Percentiles rank a stretch among this genome's conserved stretches.
phyloP scores from a whole-genome alignment of 2,329 filamentous ascomycete genomes.

The Nannizziopsis arthrosporioides region DNA sequence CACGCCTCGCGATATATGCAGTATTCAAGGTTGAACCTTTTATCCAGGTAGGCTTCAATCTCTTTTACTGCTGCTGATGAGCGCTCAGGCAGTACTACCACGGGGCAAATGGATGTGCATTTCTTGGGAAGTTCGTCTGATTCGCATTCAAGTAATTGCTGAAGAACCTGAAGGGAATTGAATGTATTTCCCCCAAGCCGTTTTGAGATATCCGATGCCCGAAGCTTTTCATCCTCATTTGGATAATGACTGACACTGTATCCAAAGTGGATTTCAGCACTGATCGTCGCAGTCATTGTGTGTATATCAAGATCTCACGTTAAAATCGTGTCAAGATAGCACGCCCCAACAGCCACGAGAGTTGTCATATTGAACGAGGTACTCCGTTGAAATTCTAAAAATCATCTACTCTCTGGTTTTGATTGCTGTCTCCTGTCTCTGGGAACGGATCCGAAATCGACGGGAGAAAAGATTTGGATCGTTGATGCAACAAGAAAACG shows the following conservation, averaged over 20 bases:
- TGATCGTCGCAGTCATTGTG: neutral
- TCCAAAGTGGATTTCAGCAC: conserved; percentile 8
- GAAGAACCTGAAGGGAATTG: conserved; percentile 59
- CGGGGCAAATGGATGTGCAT: conserved; percentile 26
- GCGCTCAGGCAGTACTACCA: conserved; percentile 43
- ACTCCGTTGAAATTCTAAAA: too few relatives aligned
- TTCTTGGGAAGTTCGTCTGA: neutral
- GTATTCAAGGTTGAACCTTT: conserved; percentile 39
- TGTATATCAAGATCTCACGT: conserved; percentile 34
- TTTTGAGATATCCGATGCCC: conserved; percentile 47
- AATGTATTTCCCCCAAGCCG: conserved; percentile 62
- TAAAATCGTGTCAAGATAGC: conserved; percentile 58
- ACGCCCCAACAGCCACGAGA: conserved; percentile 52
- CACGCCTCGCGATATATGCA: conserved; percentile 50
- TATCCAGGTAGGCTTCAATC: conserved; percentile 46
- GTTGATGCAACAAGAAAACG: too few relatives aligned
- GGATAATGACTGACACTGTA: conserved; percentile 54
- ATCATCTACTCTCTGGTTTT: too few relatives aligned
- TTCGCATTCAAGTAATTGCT: conserved; percentile 43
- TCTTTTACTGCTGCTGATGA: conserved; percentile 41
- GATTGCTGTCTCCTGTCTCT: too few relatives aligned
- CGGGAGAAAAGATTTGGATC: too few relatives aligned
- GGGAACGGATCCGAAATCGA: too few relatives aligned
- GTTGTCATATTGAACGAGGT: conserved; percentile 35
- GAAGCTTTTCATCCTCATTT: conserved; percentile 59